Evolutionary conservation across 495 filamentous ascomycete genomes (phyloP).

Genomic region (Opeltia flavorubescens): DNA sequence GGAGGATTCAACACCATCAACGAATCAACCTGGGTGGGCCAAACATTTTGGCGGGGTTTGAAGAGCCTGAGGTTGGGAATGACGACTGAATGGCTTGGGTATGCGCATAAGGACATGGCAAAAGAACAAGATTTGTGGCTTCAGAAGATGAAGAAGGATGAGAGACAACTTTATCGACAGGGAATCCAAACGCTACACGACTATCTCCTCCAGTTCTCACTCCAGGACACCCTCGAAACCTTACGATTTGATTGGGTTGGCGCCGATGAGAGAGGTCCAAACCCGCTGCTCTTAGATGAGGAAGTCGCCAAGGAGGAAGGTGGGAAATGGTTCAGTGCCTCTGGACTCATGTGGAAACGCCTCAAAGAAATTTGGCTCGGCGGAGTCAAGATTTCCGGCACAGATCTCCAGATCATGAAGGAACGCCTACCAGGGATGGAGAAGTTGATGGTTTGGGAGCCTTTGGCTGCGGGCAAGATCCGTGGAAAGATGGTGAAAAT

Average conservation of each 20-base stretch:
- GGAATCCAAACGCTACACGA: constrained; percentile 9
- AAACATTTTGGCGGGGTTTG: constrained; percentile 4
- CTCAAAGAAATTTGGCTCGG: constrained; percentile 4
- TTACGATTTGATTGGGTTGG: constrained; percentile 7
- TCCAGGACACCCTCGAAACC: background rate
- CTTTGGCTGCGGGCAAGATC: background rate
- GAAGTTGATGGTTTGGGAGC: background rate
- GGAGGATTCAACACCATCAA: constrained; percentile 5
- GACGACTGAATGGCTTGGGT: background rate
- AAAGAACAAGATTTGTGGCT: background rate
- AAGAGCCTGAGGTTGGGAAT: constrained; percentile 2
- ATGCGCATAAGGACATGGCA: background rate
- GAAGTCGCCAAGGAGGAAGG: background rate
- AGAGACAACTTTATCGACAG: background rate
- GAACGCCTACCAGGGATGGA: background rate
- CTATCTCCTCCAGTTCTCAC: constrained; percentile 5
- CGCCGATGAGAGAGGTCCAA: background rate
- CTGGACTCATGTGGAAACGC: background rate
- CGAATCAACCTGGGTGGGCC: background rate
- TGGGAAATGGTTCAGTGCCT: constrained; percentile 8
- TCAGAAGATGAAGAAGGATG: background rate
- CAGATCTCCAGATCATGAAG: constrained; percentile 1
- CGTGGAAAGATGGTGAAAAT: background rate
- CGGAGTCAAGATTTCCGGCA: background rate
- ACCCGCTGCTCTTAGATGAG: constrained; percentile 5